Percentiles rank a stretch among this genome's conserved stretches.
Evolutionary conservation across 1,284 basidiomycete genomes (phyloP).

Genomic region (Thecaphora thlaspeos): DNA sequence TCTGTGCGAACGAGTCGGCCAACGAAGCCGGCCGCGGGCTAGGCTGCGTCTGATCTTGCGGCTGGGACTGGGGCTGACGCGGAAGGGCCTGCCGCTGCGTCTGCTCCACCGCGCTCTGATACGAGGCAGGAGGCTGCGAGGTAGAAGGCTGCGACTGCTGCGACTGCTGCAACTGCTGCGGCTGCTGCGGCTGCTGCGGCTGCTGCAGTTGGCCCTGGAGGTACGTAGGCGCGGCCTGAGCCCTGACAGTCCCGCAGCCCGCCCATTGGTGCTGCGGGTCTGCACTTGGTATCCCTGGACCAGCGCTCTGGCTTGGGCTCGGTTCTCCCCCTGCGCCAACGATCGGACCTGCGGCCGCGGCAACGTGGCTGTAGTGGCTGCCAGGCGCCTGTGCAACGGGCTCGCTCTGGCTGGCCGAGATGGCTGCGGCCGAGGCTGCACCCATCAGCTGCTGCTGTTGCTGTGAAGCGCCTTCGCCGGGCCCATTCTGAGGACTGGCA

Average conservation of each 20-base stretch:
- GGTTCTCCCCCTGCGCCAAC: constrained; percentile 1
- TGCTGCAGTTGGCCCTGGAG: constrained; percentile 10
- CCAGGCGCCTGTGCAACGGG: constrained; percentile 9
- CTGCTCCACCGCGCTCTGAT: not conserved
- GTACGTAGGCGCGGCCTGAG: not conserved
- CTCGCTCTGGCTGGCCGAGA: constrained; percentile 28
- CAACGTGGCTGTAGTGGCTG: no score
- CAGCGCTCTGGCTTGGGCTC: constrained; percentile 20
- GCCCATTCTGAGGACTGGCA: constrained; percentile 12
- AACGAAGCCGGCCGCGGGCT: constrained; percentile 1
- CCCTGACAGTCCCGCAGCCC: not conserved
- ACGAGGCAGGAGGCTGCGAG: not conserved
- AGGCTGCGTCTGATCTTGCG: not conserved
- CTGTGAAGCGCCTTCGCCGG: not conserved
- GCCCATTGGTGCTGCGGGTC: not conserved
- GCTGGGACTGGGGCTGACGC: not conserved
- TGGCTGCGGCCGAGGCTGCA: not conserved
- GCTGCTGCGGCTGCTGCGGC: constrained; percentile 3
- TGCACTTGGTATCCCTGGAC: constrained; percentile 5
- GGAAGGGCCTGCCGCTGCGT: not conserved
- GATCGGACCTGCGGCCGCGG: not conserved
- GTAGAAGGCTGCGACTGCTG: no score
- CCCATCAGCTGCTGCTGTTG: not conserved
- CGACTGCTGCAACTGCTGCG: constrained; percentile 15
- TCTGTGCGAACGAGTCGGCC: constrained; percentile 14